A percentile compares a stretch with the other conserved stretches of the same genome.
phyloP scores from a whole-genome alignment of 257 asterid species.

The Ligustrum vulgare region DNA sequence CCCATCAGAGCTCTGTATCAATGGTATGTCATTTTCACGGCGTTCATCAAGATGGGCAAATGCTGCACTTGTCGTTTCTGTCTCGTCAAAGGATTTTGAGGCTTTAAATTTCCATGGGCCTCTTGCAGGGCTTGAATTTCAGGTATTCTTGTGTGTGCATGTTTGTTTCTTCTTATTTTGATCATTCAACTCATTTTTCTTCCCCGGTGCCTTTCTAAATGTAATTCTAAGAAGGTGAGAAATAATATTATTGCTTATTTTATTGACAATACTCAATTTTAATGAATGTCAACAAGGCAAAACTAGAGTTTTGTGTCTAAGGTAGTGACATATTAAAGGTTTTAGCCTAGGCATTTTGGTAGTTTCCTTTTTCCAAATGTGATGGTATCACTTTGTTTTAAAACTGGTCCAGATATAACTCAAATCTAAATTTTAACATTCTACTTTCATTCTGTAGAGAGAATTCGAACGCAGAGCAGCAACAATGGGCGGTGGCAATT shows the following conservation, averaged over 20 bases:
- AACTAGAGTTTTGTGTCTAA: background rate
- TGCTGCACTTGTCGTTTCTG: constrained; percentile 84
- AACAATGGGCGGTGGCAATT: constrained; percentile 86
- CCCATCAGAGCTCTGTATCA: constrained; percentile 86
- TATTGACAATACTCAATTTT: background rate
- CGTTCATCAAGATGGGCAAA: constrained; percentile 97
- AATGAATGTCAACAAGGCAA: background rate
- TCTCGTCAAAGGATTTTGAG: constrained; percentile 71
- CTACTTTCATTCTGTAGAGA: constrained; percentile 41
- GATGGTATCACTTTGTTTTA: background rate
- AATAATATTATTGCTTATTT: background rate
- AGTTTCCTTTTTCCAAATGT: background rate
- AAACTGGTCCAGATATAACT: background rate
- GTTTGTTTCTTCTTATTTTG: background rate
- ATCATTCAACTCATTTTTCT: constrained; percentile 6
- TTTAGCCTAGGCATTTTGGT: background rate
- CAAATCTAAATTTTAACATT: constrained; percentile 2
- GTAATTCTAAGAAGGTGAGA: background rate
- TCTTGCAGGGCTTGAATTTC: constrained; percentile 91
- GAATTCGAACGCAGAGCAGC: constrained; percentile 77
- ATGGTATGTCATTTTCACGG: constrained; percentile 92
- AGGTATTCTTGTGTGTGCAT: constrained; percentile 46
- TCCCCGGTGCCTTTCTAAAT: background rate
- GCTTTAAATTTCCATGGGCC: constrained; percentile 66
- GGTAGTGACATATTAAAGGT: background rate